Conservation (phyloP, 805 yeast genomes). For the Myxozyma monticola region DNA sequence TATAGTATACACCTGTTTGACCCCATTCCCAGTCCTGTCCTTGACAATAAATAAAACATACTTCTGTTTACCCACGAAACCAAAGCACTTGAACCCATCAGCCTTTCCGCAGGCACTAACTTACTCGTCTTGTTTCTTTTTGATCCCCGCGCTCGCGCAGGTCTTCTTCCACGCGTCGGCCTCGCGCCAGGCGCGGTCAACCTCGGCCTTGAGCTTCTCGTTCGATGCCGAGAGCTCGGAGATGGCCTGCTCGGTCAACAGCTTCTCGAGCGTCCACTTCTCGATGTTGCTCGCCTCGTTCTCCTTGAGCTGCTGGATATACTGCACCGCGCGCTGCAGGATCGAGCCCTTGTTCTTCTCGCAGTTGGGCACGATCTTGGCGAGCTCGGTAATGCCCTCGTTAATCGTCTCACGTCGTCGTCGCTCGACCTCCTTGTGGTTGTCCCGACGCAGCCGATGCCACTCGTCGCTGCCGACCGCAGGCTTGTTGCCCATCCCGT, state of each 20-base stretch:
- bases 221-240: conserved; percentile 80
- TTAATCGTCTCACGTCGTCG: conserved; percentile 88
- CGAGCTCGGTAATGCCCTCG: conserved; percentile 78
- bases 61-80: no score
- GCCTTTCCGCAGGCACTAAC: no score
- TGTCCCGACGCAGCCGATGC: conserved; percentile 79
- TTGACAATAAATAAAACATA: no score
- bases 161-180: conserved; percentile 76
- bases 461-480: conserved; percentile 77
- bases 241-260: conserved; percentile 87
- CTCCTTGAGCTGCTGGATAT: conserved; percentile 83
- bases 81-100: no score
- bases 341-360: conserved; percentile 92
- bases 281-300: conserved; percentile 87
- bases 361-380: conserved; percentile 73
- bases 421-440: conserved; percentile 94
- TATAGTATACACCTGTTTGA: no score
- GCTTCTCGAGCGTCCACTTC: conserved; percentile 92
- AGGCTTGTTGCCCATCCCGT: conserved; percentile 46
- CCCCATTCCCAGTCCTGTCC: no score
- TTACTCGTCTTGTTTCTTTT: conserved; percentile 26
- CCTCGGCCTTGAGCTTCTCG: conserved; percentile 82
- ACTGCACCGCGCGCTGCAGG: conserved; percentile 83
- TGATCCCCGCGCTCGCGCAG: conserved; percentile 35
- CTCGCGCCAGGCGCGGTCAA: conserved; percentile 90